Percentiles rank a stretch among this genome's conserved stretches.
Evolutionary conservation across 202 grass and related monocot species (phyloP).

Genomic region (Zoysia matrella): DNA sequence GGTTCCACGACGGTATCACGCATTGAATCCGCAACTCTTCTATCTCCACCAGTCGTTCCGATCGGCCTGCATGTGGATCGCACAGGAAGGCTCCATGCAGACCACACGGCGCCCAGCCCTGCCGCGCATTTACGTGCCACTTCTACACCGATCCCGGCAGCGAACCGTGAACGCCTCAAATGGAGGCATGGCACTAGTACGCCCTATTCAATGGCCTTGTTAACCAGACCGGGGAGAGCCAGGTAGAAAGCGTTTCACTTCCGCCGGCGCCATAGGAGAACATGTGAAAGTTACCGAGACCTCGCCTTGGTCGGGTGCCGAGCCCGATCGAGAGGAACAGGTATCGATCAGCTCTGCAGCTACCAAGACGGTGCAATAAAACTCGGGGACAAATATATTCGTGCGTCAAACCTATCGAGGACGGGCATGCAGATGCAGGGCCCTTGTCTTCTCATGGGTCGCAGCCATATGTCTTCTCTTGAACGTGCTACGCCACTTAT

Average conservation of each 20-base stretch:
- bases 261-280: neutral
- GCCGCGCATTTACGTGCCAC: slow-evolving; percentile 23
- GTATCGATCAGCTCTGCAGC: slow-evolving; percentile 4
- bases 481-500: too few relatives aligned
- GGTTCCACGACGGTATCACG: too few relatives aligned
- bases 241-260: neutral
- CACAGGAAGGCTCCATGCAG: too few relatives aligned
- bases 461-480: too few relatives aligned
- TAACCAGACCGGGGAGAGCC: neutral
- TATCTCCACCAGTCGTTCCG: too few relatives aligned
- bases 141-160: slow-evolving; percentile 1
- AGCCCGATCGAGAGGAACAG: neutral
- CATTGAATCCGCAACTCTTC: too few relatives aligned
- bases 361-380: slow-evolving; percentile 69
- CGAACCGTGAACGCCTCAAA: slow-evolving; percentile 23
- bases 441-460: too few relatives aligned
- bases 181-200: neutral
- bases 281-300: slow-evolving; percentile 8
- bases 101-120: too few relatives aligned
- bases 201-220: slow-evolving; percentile 14
- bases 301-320: neutral
- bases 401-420: slow-evolving; percentile 37
- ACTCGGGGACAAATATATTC: neutral
- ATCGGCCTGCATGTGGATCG: too few relatives aligned
- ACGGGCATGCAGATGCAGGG: neutral